A percentile compares a stretch with the other conserved stretches of the same genome.
These are phyloP conservation scores for Athelia psychrophila DNA, from an alignment of 1,284 basidiomycete genomes.

Conservation along the genomic window DNA sequence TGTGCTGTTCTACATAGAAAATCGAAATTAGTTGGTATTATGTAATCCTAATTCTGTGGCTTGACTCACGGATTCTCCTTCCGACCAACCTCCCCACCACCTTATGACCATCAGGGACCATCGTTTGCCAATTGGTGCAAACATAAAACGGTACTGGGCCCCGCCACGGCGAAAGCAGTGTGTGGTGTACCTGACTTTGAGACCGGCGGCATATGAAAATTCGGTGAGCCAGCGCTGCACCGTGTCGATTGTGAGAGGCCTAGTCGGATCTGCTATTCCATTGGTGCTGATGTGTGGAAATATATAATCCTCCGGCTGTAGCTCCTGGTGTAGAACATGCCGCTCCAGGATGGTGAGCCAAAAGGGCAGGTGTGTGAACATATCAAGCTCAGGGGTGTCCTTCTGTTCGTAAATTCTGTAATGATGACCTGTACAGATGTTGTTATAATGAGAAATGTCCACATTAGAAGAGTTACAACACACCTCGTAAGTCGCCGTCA, in stretches of 20 bases:
- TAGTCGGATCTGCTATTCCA: conserved; percentile 18
- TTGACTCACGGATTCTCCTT: conserved; percentile 25
- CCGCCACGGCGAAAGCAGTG: conserved; percentile 33
- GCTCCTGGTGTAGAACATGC: conserved; percentile 10
- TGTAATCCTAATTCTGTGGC: neutral
- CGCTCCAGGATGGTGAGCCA: conserved; percentile 26
- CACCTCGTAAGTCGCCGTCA: too few species aligned
- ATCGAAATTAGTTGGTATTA: neutral
- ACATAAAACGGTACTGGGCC: conserved; percentile 37
- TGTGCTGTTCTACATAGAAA: conserved; percentile 21
- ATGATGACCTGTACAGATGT: too few species aligned
- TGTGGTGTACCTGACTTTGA: conserved; percentile 27
- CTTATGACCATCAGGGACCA: conserved; percentile 30
- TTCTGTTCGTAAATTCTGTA: too few species aligned
- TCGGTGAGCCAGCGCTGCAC: conserved; percentile 23
- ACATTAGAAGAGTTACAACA: too few species aligned
- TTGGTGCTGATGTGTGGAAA: conserved; percentile 30
- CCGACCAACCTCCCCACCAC: conserved; percentile 43
- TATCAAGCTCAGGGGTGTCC: too few species aligned
- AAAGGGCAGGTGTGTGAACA: conserved; percentile 19
- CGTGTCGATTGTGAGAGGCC: conserved; percentile 21
- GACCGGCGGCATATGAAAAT: conserved; percentile 15
- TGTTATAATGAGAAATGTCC: too few species aligned
- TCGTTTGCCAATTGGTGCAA: conserved; percentile 25
- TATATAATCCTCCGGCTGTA: conserved; percentile 27